Percentiles rank a stretch among this genome's conserved stretches.
These are phyloP conservation scores for Xerocomellus amylosporus DNA, from an alignment of 768 basidiomycete species.

Conservation along the genomic window DNA sequence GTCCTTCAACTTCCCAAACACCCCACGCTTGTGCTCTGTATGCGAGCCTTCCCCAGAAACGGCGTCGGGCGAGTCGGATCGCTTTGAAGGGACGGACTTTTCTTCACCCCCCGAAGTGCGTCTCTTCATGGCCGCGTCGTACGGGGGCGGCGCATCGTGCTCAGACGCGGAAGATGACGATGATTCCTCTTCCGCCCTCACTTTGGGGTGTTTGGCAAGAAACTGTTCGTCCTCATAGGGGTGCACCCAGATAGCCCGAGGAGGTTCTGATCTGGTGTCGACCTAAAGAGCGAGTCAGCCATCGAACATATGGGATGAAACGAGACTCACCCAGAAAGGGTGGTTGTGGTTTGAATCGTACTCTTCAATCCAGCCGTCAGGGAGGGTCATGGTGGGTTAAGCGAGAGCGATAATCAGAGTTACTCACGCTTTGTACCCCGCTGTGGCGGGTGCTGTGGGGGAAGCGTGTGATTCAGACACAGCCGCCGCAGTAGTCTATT, in stretches of 20 bases:
- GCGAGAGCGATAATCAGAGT: neutral
- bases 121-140: slow-evolving; percentile 24
- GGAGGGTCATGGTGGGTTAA: slow-evolving; percentile 37
- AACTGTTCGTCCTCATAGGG: slow-evolving; percentile 69
- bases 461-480: neutral
- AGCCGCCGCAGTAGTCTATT: neutral
- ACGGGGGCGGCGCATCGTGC: slow-evolving; percentile 26
- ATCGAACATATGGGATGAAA: too few relatives aligned
- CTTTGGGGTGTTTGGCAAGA: slow-evolving; percentile 52
- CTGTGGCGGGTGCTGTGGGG: slow-evolving; percentile 16
- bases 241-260: slow-evolving; percentile 69
- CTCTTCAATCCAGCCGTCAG: slow-evolving; percentile 56
- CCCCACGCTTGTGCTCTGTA: slow-evolving; percentile 43
- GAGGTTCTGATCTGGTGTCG: slow-evolving; percentile 59
- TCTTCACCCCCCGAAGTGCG: slow-evolving; percentile 29
- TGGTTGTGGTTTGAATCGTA: slow-evolving; percentile 42
- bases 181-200: slow-evolving; percentile 35
- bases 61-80: neutral
- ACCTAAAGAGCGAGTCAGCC: slow-evolving; percentile 39
- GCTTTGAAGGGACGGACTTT: neutral
- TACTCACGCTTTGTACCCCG: neutral
- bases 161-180: neutral
- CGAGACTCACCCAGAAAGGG: slow-evolving; percentile 47
- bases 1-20: slow-evolving; percentile 62
- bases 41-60: neutral